Evolutionary conservation across 441 rosid species (phyloP), one percentile per base, ranked within the genome.

Genomic region (Euphorbia celastroides): DNA sequence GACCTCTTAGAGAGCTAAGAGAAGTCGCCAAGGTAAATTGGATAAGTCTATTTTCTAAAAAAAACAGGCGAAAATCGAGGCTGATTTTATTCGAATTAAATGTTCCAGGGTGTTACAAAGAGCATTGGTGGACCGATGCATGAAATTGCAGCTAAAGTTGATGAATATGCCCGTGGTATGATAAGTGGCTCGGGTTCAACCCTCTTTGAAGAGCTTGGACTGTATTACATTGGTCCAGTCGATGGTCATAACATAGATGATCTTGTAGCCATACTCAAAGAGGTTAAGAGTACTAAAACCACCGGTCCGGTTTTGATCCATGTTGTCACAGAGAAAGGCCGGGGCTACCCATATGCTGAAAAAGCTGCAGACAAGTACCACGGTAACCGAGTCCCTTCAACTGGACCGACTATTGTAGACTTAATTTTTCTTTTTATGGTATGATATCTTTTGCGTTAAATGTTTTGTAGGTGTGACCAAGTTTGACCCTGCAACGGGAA

Each of bases 121-220:
- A 68, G 75, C 69, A 73, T 82, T 2, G 84, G 79, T 16, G 79
- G 81, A 0, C 67, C 60, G 62, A 44, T 72, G 8, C 76, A 74
- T 60, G 80, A 74, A 48, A 51, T 64, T 19, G 82, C 80, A 3
- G 70, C 75, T 17, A 75, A 78, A 61, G 60, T 75, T 16, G 80
- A 84, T 48, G 50, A 66, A 9, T 68, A 44, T 32, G 30, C 50
- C 22, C 65, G 77, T 71, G 83, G 76, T 34, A 41, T 73, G 44
- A 38, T 36, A 0, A n/a, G n/a, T n/a, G n/a, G n/a, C n/a, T n/a
- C n/a, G n/a, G n/a, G n/a, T n/a, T n/a, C n/a, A n/a, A n/a, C n/a
- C n/a, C 50, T 82, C 22, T 82, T 82, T 68, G 88, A 84, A 72
- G 86, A 82, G 60, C 74, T 84, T 19, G 84, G 86, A 19, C 56